phyloP scores from a whole-genome alignment of 495 filamentous ascomycete genomes.

The Sabuloglossum arenarium region DNA sequence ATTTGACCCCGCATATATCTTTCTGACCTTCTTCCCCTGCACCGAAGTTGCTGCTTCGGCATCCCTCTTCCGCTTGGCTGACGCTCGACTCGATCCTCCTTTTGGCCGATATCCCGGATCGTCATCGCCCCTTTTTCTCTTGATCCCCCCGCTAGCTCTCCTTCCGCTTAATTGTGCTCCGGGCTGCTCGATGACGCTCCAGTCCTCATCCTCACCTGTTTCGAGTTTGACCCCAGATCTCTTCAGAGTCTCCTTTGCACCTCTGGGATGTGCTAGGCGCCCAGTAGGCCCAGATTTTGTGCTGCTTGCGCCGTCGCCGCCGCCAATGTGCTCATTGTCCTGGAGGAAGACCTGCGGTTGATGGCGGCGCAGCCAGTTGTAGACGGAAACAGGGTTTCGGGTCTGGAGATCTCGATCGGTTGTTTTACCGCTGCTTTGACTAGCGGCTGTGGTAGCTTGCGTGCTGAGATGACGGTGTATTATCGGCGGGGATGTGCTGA shows the following conservation, averaged over 20 bases:
- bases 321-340: conserved; percentile 37
- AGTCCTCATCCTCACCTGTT: not conserved
- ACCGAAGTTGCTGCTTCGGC: not conserved
- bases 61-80: conserved; percentile 4
- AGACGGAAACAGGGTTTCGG: conserved; percentile 65
- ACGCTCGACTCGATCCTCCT: conserved; percentile 3
- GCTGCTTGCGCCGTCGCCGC: not conserved
- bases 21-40: not conserved
- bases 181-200: not conserved
- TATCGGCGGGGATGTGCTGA: conserved; percentile 25
- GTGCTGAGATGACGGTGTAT: not conserved
- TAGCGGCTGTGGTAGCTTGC: not conserved
- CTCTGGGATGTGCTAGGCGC: not conserved
- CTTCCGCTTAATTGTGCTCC: not conserved
- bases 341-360: conserved; percentile 70
- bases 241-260: conserved; percentile 3
- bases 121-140: conserved; percentile 6
- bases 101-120: conserved; percentile 6
- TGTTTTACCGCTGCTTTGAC: not conserved
- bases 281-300: conserved; percentile 1
- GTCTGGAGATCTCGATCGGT: not conserved
- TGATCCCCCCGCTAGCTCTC: not conserved
- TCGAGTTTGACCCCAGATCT: conserved; percentile 1
- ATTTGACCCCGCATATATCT: not conserved
- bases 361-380: conserved; percentile 75